Conservation (phyloP, 1,284 basidiomycete genomes). For the Neonothopanus nambi region DNA sequence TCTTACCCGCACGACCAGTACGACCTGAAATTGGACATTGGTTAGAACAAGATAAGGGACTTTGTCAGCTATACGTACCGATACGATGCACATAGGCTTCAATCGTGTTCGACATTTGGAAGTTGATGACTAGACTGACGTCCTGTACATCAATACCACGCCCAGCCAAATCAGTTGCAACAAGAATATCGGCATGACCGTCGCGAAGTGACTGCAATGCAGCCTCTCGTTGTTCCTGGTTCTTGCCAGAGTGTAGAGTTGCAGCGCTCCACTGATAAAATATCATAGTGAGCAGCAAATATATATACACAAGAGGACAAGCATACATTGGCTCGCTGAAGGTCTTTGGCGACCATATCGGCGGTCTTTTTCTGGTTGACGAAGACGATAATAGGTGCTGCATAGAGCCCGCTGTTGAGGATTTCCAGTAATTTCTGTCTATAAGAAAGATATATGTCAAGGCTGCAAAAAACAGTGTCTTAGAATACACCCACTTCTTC, state of each 20-base stretch:
- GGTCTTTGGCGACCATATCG: conserved; percentile 92
- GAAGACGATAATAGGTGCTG: conserved; percentile 96
- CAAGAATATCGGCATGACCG: conserved; percentile 83
- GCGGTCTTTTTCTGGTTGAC: conserved; percentile 99
- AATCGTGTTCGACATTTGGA: conserved; percentile 94
- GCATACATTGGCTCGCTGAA: conserved; percentile 80
- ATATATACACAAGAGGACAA: conserved; percentile 10
- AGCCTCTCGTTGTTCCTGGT: conserved; percentile 95
- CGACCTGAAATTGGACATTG: conserved; percentile 54
- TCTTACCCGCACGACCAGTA: conserved; percentile 96
- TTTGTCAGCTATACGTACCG: conserved; percentile 47
- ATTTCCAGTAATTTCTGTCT: conserved; percentile 87
- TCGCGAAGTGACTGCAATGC: conserved; percentile 84
- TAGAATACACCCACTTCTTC: conserved; percentile 70
- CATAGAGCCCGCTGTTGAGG: conserved; percentile 79
- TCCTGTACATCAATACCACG: conserved; percentile 99
- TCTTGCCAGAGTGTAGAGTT: conserved; percentile 95
- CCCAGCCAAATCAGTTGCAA: conserved; percentile 97
- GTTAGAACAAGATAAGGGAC: conserved; percentile 11
- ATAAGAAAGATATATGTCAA: conserved; percentile 15
- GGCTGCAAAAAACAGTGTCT: not conserved
- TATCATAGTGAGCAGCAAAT: conserved; percentile 4
- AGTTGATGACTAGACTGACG: conserved; percentile 95
- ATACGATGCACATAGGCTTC: conserved; percentile 98
- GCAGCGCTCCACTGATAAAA: conserved; percentile 75